Evolutionary conservation across 208 protist genomes (phyloP), one percentile per base, ranked within the genome.

Genomic region (Acanthamoeba triangularis): DNA sequence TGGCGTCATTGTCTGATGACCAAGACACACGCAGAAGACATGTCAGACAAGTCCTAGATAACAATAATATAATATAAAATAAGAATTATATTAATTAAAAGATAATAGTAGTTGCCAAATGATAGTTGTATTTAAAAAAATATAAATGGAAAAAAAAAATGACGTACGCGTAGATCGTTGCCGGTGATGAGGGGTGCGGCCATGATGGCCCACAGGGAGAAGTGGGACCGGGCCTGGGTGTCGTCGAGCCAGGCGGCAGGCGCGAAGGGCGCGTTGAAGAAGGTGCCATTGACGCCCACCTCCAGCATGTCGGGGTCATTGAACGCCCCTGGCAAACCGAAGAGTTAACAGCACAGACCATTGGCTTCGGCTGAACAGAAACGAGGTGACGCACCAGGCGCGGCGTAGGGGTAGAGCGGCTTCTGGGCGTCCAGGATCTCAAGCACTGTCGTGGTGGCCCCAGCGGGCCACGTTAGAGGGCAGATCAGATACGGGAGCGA

Each of bases 121-220:
- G n/a, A n/a, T n/a, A n/a, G n/a, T n/a, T n/a, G n/a, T n/a, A n/a
- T n/a, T n/a, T n/a, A n/a, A n/a, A n/a, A n/a, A n/a, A n/a, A n/a
- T n/a, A n/a, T n/a, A n/a, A n/a, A 47, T 47, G 41, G 41, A 41
- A 11, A 56, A 18, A 56, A 56, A 41, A 41, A 41, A 41, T 41
- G 3, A 10, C 90, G 78, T 18, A 28, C 63, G 14, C 80, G 92
- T 6, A 95, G 14, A 84, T 95, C 78, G 33, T 44, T 65, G 76
- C 76, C 78, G n/a, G 69, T 93, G 47, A 95, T n/a, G n/a, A 95
- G 37, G n/a, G 92, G 92, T n/a, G 92, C 47, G 23, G 92, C 92
- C 35, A 85, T 35, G n/a, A 95, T 63, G 63, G 47, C 65, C 92
- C 92, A 95, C 37, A 95, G 18, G 18, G 82, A 59, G 28, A 95